Evolutionary conservation across 2,329 filamentous ascomycete species (phyloP).

Genomic region (Plenodomus biglobosus): DNA sequence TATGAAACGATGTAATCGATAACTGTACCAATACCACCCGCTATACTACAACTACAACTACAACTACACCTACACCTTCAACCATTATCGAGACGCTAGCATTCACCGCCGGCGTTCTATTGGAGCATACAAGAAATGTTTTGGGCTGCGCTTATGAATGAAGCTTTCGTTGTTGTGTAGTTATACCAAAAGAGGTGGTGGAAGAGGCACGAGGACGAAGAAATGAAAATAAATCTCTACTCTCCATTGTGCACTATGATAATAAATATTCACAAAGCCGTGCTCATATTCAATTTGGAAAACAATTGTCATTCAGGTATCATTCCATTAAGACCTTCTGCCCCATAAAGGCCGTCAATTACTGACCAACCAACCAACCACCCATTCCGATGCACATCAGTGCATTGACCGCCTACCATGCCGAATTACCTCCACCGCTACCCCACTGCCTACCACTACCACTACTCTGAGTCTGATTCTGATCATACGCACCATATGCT

Average conservation of each 20-base stretch:
- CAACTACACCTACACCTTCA: not conserved
- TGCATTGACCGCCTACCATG: slow-evolving; percentile 17
- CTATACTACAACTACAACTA: not conserved
- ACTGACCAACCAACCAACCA: too few relatives aligned
- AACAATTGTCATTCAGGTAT: too few relatives aligned
- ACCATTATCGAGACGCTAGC: not conserved
- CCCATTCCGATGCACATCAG: too few relatives aligned
- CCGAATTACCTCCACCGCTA: slow-evolving; percentile 31
- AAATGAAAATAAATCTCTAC: not conserved
- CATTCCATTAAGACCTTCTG: too few relatives aligned
- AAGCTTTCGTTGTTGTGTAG: not conserved
- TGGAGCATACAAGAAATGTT: too few relatives aligned
- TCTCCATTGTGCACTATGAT: not conserved
- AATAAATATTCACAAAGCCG: too few relatives aligned
- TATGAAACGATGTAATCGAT: slow-evolving; percentile 15
- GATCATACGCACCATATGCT: slow-evolving; percentile 27
- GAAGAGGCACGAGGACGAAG: not conserved
- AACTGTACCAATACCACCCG: slow-evolving; percentile 33
- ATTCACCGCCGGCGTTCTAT: too few relatives aligned
- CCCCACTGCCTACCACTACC: slow-evolving; percentile 38
- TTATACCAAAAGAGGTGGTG: not conserved
- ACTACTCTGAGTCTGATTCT: slow-evolving; percentile 10
- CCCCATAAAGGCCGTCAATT: too few relatives aligned
- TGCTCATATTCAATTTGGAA: too few relatives aligned
- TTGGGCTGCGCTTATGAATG: not conserved